A percentile compares a stretch with the other conserved stretches of the same genome.
Evolutionary conservation across 2,329 filamentous ascomycete genomes (phyloP).

Genomic region (Aspergillus floridensis): DNA sequence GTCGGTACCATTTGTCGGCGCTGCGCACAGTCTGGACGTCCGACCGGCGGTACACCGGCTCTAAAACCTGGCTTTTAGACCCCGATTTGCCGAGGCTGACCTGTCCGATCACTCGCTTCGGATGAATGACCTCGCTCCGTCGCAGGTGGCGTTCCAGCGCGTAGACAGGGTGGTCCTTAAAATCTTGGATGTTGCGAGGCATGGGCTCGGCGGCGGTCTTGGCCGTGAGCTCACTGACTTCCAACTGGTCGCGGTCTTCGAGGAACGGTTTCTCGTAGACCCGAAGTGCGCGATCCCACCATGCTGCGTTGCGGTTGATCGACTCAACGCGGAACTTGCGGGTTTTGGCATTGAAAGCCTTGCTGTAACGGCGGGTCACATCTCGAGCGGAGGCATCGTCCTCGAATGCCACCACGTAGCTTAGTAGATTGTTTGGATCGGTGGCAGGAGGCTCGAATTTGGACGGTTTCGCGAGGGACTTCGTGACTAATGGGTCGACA

Average conservation of each 20-base stretch:
- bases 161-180: slow-evolving; percentile 80
- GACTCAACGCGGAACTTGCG: slow-evolving; percentile 74
- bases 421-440: slow-evolving; percentile 72
- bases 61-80: slow-evolving; percentile 54
- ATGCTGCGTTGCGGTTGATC: slow-evolving; percentile 54
- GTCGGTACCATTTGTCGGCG: slow-evolving; percentile 84
- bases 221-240: slow-evolving; percentile 71
- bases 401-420: slow-evolving; percentile 83
- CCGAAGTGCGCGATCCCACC: slow-evolving; percentile 52
- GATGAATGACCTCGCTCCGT: slow-evolving; percentile 76
- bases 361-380: slow-evolving; percentile 82
- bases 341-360: slow-evolving; percentile 88
- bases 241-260: slow-evolving; percentile 75
- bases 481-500: slow-evolving; percentile 79
- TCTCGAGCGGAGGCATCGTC: slow-evolving; percentile 75
- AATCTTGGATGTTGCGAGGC: slow-evolving; percentile 81
- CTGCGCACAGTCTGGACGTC: slow-evolving; percentile 78
- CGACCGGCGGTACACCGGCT: slow-evolving; percentile 75
- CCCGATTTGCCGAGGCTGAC: slow-evolving; percentile 55
- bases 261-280: slow-evolving; percentile 44
- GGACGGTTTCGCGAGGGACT: slow-evolving; percentile 70
- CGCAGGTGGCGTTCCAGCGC: slow-evolving; percentile 82
- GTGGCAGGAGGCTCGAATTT: slow-evolving; percentile 79
- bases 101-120: slow-evolving; percentile 71
- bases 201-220: slow-evolving; percentile 75